These are phyloP conservation scores for Apiospora marii DNA, from an alignment of 2,329 filamentous ascomycete genomes.

Conservation along the genomic window DNA sequence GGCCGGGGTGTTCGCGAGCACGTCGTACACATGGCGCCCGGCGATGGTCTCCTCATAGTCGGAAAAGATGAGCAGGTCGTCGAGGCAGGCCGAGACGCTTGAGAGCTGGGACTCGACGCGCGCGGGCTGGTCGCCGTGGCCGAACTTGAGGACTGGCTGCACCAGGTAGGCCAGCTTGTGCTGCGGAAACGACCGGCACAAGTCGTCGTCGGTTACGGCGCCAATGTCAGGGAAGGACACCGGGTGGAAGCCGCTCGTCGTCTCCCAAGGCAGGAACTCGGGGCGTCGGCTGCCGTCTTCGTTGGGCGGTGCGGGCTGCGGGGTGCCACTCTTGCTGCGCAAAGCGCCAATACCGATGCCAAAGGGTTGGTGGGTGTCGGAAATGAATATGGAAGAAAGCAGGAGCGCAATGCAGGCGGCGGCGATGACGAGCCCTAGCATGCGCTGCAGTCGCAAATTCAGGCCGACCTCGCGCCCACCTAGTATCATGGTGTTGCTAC, in stretches of 20 bases:
- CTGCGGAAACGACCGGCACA: constrained; percentile 40
- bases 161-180: constrained; percentile 35
- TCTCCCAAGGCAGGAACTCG: constrained; percentile 36
- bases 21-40: constrained; percentile 53
- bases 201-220: constrained; percentile 31
- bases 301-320: not conserved
- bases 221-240: constrained; percentile 32
- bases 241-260: constrained; percentile 38
- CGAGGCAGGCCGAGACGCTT: constrained; percentile 61
- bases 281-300: constrained; percentile 26
- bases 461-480: constrained; percentile 2
- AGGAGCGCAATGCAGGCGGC: not conserved
- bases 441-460: constrained; percentile 8
- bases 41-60: constrained; percentile 56
- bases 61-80: constrained; percentile 56
- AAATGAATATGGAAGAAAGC: not conserved
- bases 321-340: not conserved
- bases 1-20: constrained; percentile 54
- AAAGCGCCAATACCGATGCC: not conserved
- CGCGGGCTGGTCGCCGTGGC: constrained; percentile 51
- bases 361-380: not conserved
- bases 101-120: constrained; percentile 55
- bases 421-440: constrained; percentile 6
- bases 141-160: constrained; percentile 55
- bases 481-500: not conserved